A percentile compares a stretch with the other conserved stretches of the same genome.
Evolutionary conservation across 208 protist species (phyloP).

Genomic region (Acanthamoeba healyi): DNA sequence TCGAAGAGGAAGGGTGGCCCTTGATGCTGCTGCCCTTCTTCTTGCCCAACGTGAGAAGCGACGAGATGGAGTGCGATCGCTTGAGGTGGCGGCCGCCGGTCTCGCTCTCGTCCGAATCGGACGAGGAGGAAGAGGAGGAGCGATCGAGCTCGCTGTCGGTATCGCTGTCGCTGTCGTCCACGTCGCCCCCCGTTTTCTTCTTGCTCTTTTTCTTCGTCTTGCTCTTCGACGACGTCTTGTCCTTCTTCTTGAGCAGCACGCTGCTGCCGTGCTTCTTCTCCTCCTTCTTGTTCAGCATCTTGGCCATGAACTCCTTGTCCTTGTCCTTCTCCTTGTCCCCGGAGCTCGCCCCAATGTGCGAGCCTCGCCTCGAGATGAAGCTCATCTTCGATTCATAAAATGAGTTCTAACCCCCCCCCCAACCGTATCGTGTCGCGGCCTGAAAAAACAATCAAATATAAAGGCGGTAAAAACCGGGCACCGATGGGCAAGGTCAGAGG

Average conservation of each 20-base stretch:
- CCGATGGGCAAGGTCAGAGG: too few relatives aligned
- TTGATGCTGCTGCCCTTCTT: background rate
- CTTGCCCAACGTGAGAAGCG: background rate
- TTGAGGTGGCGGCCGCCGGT: background rate
- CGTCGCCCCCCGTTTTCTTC: background rate
- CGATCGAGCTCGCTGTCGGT: background rate
- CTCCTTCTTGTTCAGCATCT: background rate
- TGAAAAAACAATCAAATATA: too few relatives aligned
- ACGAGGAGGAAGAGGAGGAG: background rate
- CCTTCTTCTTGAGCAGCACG: too few relatives aligned
- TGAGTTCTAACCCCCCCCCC: too few relatives aligned
- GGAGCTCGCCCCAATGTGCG: background rate
- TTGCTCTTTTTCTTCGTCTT: background rate
- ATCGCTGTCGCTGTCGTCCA: background rate
- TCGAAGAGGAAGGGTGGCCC: background rate
- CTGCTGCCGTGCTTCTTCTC: background rate
- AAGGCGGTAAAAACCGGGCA: too few relatives aligned
- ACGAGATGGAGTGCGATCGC: background rate
- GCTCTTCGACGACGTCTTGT: too few relatives aligned
- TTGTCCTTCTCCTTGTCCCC: background rate
- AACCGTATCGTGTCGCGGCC: too few relatives aligned
- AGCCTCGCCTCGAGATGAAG: background rate
- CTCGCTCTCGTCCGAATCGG: background rate
- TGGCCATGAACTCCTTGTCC: conserved; percentile 33
- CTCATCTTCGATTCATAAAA: too few relatives aligned